Conservation (phyloP, 192 early-diverging fungal species). For the Kappamyces sp. region DNA sequence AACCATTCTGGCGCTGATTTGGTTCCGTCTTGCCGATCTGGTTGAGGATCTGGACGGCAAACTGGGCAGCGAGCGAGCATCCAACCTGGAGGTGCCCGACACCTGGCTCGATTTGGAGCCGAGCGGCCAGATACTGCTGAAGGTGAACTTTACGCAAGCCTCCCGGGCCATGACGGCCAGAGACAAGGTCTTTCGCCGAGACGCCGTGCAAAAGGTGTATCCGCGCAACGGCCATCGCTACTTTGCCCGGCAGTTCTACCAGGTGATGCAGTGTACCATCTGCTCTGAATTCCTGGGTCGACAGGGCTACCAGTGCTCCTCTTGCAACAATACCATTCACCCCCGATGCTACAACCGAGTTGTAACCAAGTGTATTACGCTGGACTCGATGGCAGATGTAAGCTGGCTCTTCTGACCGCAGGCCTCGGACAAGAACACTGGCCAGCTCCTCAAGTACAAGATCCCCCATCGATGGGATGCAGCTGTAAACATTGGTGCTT, state of each 20-base stretch:
- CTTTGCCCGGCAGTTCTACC: slow-evolving; percentile 78
- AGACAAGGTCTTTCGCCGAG: slow-evolving; percentile 44
- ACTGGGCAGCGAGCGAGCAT: slow-evolving; percentile 18
- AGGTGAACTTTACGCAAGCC: slow-evolving; percentile 64
- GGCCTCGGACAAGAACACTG: slow-evolving; percentile 64
- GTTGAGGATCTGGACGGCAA: slow-evolving; percentile 66
- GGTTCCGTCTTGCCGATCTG: slow-evolving; percentile 88
- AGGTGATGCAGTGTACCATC: slow-evolving; percentile 90
- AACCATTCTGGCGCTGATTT: slow-evolving; percentile 69
- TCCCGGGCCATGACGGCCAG: slow-evolving; percentile 56
- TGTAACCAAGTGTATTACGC: slow-evolving; percentile 85
- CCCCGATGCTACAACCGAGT: slow-evolving; percentile 77
- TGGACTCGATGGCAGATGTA: slow-evolving; percentile 19
- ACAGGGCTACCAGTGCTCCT: slow-evolving; percentile 85
- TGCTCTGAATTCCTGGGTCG: slow-evolving; percentile 86
- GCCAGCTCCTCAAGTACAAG: slow-evolving; percentile 67
- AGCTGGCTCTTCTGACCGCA: slow-evolving; percentile 5
- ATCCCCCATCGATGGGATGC: slow-evolving; percentile 94
- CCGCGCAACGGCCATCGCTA: slow-evolving; percentile 84
- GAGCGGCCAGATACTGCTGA: slow-evolving; percentile 78
- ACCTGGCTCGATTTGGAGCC: slow-evolving; percentile 93
- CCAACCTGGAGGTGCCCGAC: slow-evolving; percentile 54
- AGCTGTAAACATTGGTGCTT: slow-evolving; percentile 73
- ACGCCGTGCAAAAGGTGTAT: slow-evolving; percentile 42
- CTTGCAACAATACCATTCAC: slow-evolving; percentile 88